Evolutionary conservation across 2,329 filamentous ascomycete species (phyloP).

Genomic region (Venturia oleaginea): DNA sequence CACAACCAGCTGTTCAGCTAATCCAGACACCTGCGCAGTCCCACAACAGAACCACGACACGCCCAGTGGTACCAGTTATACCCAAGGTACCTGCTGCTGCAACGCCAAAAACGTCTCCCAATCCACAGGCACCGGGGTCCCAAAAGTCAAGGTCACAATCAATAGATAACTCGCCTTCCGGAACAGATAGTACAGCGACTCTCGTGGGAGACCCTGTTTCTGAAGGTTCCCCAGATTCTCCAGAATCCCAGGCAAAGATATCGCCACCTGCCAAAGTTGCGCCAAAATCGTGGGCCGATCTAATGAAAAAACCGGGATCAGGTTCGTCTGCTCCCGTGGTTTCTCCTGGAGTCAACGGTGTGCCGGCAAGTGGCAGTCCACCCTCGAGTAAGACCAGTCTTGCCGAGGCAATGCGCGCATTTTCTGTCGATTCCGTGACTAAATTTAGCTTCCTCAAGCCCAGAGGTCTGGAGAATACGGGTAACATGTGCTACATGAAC

Average conservation of each 20-base stretch:
- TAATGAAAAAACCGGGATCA: slow-evolving; percentile 46
- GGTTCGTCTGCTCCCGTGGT: slow-evolving; percentile 21
- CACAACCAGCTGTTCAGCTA: slow-evolving; percentile 43
- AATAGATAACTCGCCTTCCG: background rate
- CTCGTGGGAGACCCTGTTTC: background rate
- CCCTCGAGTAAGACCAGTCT: slow-evolving; percentile 51
- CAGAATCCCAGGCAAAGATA: slow-evolving; percentile 20
- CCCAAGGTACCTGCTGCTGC: slow-evolving; percentile 27
- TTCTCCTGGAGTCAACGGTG: slow-evolving; percentile 20
- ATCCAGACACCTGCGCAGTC: background rate
- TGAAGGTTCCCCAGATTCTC: background rate
- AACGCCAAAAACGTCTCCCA: slow-evolving; percentile 17
- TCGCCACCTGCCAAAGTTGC: slow-evolving; percentile 34
- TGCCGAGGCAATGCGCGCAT: slow-evolving; percentile 66
- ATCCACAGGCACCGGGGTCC: background rate
- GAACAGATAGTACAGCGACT: background rate
- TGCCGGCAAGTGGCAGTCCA: slow-evolving; percentile 31
- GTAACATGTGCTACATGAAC: slow-evolving; percentile 99
- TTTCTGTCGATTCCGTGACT: slow-evolving; percentile 54
- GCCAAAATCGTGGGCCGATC: slow-evolving; percentile 58
- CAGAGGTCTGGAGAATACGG: slow-evolving; percentile 87
- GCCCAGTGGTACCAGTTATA: slow-evolving; percentile 41
- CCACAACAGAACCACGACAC: slow-evolving; percentile 34
- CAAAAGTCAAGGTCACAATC: background rate
- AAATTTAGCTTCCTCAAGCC: slow-evolving; percentile 82